Percentiles rank a stretch among this genome's conserved stretches.
Conservation (phyloP, 257 asterid species). For the Craterostigma plantagineum region DNA sequence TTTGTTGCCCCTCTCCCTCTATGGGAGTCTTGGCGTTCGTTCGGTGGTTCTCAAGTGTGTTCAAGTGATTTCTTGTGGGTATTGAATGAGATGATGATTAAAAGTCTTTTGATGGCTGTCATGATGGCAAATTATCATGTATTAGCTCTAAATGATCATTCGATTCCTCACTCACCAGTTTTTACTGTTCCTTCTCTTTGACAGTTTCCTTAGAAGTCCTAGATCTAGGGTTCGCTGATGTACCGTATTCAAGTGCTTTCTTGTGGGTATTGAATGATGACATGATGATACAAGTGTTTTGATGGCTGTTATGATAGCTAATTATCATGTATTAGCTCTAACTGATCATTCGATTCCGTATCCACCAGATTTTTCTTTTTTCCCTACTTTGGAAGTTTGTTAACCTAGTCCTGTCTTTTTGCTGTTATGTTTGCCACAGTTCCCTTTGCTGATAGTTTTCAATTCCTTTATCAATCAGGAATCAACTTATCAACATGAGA, state of each 20-base stretch:
- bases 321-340: constrained; percentile 27
- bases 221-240: neutral
- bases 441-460: too few relatives aligned
- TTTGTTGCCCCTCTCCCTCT: too few relatives aligned
- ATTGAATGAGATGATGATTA: constrained; percentile 14
- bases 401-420: too few relatives aligned
- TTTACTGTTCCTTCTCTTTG: neutral
- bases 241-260: neutral
- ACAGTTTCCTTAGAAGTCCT: neutral
- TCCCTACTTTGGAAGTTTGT: too few relatives aligned
- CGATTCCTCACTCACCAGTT: neutral
- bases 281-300: constrained; percentile 12
- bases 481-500: constrained; percentile 27
- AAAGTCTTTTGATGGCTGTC: constrained; percentile 10
- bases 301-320: constrained; percentile 17
- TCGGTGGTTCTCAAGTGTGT: too few relatives aligned
- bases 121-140: constrained; percentile 21
- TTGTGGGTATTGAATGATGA: constrained; percentile 10
- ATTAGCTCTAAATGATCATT: constrained; percentile 26
- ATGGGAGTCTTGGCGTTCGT: too few relatives aligned
- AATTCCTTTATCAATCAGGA: too few relatives aligned
- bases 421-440: too few relatives aligned
- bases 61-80: neutral
- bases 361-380: too few relatives aligned
- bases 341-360: constrained; percentile 13